Evolutionary conservation across 2,329 filamentous ascomycete genomes (phyloP).

Genomic region (Sporothrix humicola): DNA sequence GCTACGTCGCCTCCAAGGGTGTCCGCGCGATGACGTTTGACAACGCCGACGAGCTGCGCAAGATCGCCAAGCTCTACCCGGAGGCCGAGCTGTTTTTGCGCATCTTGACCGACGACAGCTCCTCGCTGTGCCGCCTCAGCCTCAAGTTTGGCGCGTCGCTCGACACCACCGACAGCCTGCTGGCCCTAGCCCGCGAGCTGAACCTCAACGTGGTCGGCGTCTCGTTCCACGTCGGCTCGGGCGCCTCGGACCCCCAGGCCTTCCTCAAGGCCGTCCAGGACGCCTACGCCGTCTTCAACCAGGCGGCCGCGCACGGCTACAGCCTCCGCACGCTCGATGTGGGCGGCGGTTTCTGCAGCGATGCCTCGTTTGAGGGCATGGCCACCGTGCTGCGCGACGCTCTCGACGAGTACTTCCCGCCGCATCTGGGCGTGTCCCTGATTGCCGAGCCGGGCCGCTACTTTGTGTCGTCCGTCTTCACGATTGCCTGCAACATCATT

Average conservation of each 20-base stretch:
- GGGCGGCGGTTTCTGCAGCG: slow-evolving; percentile 88
- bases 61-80: slow-evolving; percentile 91
- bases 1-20: slow-evolving; percentile 80
- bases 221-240: slow-evolving; percentile 97
- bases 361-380: slow-evolving; percentile 86
- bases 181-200: slow-evolving; percentile 79
- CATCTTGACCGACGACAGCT: slow-evolving; percentile 95
- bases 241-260: slow-evolving; percentile 88
- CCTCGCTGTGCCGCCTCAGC: slow-evolving; percentile 90
- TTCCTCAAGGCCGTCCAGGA: slow-evolving; percentile 92
- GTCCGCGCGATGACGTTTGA: slow-evolving; percentile 99
- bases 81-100: slow-evolving; percentile 90
- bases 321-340: slow-evolving; percentile 88
- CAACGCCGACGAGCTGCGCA: slow-evolving; percentile 96
- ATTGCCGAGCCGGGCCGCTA: slow-evolving; percentile 97
- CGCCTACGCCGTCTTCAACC: slow-evolving; percentile 85
- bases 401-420: slow-evolving; percentile 86
- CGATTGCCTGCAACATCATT: slow-evolving; percentile 93
- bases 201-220: slow-evolving; percentile 92
- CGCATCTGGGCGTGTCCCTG: slow-evolving; percentile 71
- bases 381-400: slow-evolving; percentile 78
- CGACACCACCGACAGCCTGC: slow-evolving; percentile 77
- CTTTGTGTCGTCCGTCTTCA: slow-evolving; percentile 93
- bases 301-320: slow-evolving; percentile 77
- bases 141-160: slow-evolving; percentile 96